Evolutionary conservation across 2,329 filamentous ascomycete species (phyloP), one percentile per base, ranked within the genome.

Genomic region (Grosmannia huntii): DNA sequence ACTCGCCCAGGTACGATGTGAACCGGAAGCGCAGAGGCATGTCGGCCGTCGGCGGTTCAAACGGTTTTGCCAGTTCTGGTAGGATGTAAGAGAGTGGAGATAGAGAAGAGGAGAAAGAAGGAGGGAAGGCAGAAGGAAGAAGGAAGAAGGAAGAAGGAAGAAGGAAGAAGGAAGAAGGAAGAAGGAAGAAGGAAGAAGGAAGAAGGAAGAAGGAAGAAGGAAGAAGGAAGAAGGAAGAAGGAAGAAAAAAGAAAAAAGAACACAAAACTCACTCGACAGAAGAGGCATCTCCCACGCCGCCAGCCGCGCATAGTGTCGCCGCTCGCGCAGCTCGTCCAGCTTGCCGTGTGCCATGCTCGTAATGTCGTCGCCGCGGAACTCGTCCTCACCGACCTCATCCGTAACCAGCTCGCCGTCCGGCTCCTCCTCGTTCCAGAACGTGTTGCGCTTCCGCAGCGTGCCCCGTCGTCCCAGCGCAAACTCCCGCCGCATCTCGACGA

Each of bases 231-330:
- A n/a, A n/a, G n/a, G n/a, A n/a, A n/a, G n/a, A n/a, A n/a, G n/a
- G n/a, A n/a, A n/a, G n/a, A n/a, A 28, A 27, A 78, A 2, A 33
- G 21, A 54, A 7, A 54, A 27, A 55, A 3, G 21, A 49, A 21
- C 36, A 38, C 10, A 48, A n/a, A 23, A 53, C 89, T 71, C 81
- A 96, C 91, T 88, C 60, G 85, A 83, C 60, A 99, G 76, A 62
- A 96, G 75, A 11, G 94, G 94, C 86, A 99, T 89, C 72, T 99
- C 94, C 91, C 94, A 99, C 27, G 90, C 90, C 53, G 88, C 84
- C 65, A 96, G 77, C 56, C 94, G 82, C 53, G 88, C 85, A 70
- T 96, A 96, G 67, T 96, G 84, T 75, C 94, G 82, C 69, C 92
- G 79, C 72, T 97, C 91, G 62, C 92, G 81, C 66, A 95, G 85